Base-by-base conservation (phyloP, 2,329 filamentous ascomycete genomes). In the Monosporascus cannonballus region DNA sequence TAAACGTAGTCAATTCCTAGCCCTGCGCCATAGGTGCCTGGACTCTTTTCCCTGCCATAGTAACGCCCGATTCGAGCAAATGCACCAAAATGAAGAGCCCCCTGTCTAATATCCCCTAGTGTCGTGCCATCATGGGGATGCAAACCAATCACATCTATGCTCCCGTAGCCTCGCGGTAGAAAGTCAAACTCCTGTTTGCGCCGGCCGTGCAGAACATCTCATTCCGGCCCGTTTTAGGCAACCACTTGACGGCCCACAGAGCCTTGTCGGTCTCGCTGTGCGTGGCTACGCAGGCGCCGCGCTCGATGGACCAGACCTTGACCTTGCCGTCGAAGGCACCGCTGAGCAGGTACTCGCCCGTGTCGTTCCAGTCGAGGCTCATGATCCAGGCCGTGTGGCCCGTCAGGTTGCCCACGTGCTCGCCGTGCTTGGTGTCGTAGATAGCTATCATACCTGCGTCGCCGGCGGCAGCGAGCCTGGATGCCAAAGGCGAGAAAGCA, bases 221-320 rank as follows among this genome's bases (percentile, higher is more conserved):
- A 56, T 78, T 83, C 69, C 77, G 85, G 67, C 73, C 75, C 1
- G 80, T 80, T 73, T 88, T 91, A 11, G 88, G 88, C 55, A 96
- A 71, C 90, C 90, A 96, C 64, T 84, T 86, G 27, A 92, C 89
- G 51, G 84, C 83, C 88, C 92, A 96, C 3, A 97, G 67, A 0
- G 85, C 81, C 71, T 89, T 88, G 58, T 93, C 92, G 6, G 89
- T 91, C 73, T 97, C 92, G 53, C 87, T 92, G 67, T 96, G 90
- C 9, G 94, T 99, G 14, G 93, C 91, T 45, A 99, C 94, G 67
- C 94, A 97, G 4, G 79, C 78, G 52, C 84, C 81, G 36, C 85
- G 82, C 63, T 96, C 91, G 54, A 96, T 82, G 30, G 90, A 93
- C 94, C 94, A 99, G 30, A 97, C 89, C 71, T 96, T 96, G 55